Base-by-base conservation (phyloP, 495 filamentous ascomycete genomes). In the Delitschia confertaspora region DNA sequence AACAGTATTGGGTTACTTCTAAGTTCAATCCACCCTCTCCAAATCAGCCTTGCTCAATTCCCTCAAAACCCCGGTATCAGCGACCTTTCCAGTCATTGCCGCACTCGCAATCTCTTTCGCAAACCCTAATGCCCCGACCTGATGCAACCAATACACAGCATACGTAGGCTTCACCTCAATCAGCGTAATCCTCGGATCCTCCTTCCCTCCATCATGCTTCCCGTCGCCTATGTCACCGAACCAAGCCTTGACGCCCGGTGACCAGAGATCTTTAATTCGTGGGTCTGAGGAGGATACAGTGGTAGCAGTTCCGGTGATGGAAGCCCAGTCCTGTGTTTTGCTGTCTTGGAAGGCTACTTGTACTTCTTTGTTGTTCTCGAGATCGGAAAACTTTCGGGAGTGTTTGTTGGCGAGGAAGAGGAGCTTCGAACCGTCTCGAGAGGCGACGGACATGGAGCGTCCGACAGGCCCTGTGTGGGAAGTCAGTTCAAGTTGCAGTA, bases 161-260 rank as follows among this genome's bases (percentile, higher is more conserved):
- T 62, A 62, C 29, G 56, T 61, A 8, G 58, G 45, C 49, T 58
- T 57, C 18, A 65, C 47, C 55, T 64, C 61, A 32, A 62, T 64
- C 10, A 62, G 41, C 29, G 45, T 58, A 58, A 69, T 65, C 4
- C 67, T 36, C 16, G 67, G 67, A 45, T 70, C 67, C 3, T 67
- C 58, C 0, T 59, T 36, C 6, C 35, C 53, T 2, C 63, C 67
- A 32, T 47, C 58, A 32, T 70, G 67, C 29, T 55, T 56, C 18
- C 67, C 67, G 49, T 69, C 67, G 3, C 64, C 64, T 21, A 70
- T 41, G 49, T 70, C 65, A 4, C 66, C 67, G 27, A 69, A 70
- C 67, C 67, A 70, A 3, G 64, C 65, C 10, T 42, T 55, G n/a
- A 53, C 42, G 23, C 34, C 40, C 21, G 46, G 47, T 14, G 34